Base-by-base conservation (phyloP, 148 eudicot species). In the Silene uniflora region DNA sequence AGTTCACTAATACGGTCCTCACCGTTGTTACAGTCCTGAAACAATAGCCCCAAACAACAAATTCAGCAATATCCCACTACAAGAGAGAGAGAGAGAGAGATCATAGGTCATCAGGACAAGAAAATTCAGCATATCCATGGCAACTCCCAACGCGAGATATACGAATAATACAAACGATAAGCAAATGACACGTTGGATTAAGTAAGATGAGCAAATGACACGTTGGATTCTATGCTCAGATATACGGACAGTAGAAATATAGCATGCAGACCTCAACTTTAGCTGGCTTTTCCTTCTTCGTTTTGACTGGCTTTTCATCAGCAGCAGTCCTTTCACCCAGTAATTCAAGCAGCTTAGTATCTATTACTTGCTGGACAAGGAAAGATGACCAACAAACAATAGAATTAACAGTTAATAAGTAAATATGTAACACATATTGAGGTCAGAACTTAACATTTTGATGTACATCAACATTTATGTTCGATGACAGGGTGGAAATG, bases 251-350 rank as follows among this genome's bases (percentile, higher is more conserved):
- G 7, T 59, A 14, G 17, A 21, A 47, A 23, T 47, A 24, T 25
- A 22, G 73, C n/a, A 78, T 1, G 62, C 73, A 56, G 59, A 90
- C 95, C 96, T 95, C 93, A 73, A 80, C 86, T 89, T 91, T 95
- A 14, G 80, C 86, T 66, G 97, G 89, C 86, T 92, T 95, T 82
- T 92, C 98, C 86, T 95, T 95, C 86, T 95, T 95, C 94, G 88
- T 89, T 84, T 90, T 92, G 5, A 84, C 74, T 71, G 92, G 92
- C 82, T 92, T 92, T 81, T 95, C 84, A 84, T 95, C 99, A 64
- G 98, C 94, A 69, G 92, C 93, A 55, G 97, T 95, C 81, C 91
- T 90, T 81, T 88, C 93, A 78, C 97, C 98, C 80, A 92, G 86
- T 65, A 95, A 78, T 22, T 84, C 88, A 32, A 67, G 75, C 74